Conservation (phyloP, 108 stramenopile genomes). For the Skeletonema marinoi region DNA sequence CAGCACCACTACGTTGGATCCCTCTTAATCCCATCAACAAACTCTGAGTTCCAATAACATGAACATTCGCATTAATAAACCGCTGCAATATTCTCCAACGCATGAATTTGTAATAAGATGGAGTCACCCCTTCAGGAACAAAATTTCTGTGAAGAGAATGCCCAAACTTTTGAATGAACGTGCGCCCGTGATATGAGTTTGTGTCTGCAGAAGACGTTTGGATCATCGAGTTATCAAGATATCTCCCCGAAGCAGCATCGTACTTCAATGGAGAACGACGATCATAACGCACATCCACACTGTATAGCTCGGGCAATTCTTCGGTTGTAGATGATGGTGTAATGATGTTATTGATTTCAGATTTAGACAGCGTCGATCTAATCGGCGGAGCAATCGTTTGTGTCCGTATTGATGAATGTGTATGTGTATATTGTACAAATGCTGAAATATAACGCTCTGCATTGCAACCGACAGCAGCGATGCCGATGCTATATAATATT, state of each 20-base stretch:
- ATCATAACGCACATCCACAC: conserved; percentile 44
- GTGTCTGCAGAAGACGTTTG: conserved; percentile 6
- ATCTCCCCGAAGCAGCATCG: conserved; percentile 33
- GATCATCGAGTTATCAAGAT: conserved; percentile 24
- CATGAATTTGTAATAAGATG: conserved; percentile 86
- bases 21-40: conserved; percentile 86
- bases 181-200: not conserved
- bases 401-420: not conserved
- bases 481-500: not conserved
- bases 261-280: conserved; percentile 37
- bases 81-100: conserved; percentile 88
- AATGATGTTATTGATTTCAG: not conserved
- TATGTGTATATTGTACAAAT: not conserved
- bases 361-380: not conserved
- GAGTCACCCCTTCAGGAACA: conserved; percentile 85
- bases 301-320: conserved; percentile 30
- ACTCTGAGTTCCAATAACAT: conserved; percentile 93
- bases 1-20: conserved; percentile 47
- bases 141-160: conserved; percentile 56
- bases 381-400: not conserved
- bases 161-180: conserved; percentile 4
- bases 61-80: conserved; percentile 88
- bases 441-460: not conserved
- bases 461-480: not conserved
- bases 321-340: not conserved